These are phyloP conservation scores for carrot (Daucus carota) DNA, from an alignment of 129 eudicot genomes.

Conservation along the genomic window DH1_v3.0 NC_030386.2:30516501-30517000, in stretches of 20 bases:
- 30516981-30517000: neutral
- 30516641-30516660: no score
- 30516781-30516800: constrained; percentile 99
- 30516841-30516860: no score
- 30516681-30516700: no score
- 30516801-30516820: no score
- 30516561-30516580: neutral
- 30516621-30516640: no score
- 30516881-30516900: no score
- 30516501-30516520: constrained; percentile 49
- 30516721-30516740: constrained; percentile 93
- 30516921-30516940: no score
- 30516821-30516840: no score
- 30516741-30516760: constrained; percentile 96
- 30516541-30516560: constrained; percentile 36
- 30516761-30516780: constrained; percentile 98
- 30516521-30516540: constrained; percentile 97
- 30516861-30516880: no score
- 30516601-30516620: no score
- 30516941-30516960: neutral
- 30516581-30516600: neutral
- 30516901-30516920: no score
- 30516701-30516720: constrained; percentile 99
- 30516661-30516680: no score
- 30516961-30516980: neutral